Evolutionary conservation across 1,284 basidiomycete genomes (phyloP).

Genomic region (Porogramme epimiltina): DNA sequence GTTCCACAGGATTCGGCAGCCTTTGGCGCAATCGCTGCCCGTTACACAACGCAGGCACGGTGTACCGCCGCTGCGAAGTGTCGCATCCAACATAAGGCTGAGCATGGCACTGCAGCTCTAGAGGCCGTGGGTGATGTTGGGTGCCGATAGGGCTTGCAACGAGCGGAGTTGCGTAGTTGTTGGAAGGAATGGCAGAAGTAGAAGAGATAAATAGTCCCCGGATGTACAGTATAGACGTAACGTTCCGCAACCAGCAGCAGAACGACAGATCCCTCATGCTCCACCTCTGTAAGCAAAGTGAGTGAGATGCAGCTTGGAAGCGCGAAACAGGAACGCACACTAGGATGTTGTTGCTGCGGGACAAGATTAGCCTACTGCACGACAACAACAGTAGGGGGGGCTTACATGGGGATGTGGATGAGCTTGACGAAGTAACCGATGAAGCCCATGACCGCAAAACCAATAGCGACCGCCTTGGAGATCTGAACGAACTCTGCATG

Average conservation of each 20-base stretch:
- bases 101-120: too few relatives aligned
- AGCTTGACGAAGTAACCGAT: slow-evolving; percentile 96
- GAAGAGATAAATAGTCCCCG: slow-evolving; percentile 24
- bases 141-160: not conserved
- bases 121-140: too few relatives aligned
- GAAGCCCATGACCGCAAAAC: slow-evolving; percentile 98
- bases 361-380: slow-evolving; percentile 24
- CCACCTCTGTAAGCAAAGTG: slow-evolving; percentile 52
- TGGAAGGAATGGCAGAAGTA: not conserved
- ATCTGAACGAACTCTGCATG: slow-evolving; percentile 86
- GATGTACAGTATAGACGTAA: slow-evolving; percentile 24
- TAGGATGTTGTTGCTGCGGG: slow-evolving; percentile 85
- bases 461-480: slow-evolving; percentile 90
- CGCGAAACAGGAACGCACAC: slow-evolving; percentile 64
- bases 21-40: too few relatives aligned
- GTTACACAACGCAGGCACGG: too few relatives aligned
- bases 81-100: too few relatives aligned
- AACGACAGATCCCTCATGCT: slow-evolving; percentile 42
- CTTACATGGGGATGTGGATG: slow-evolving; percentile 95
- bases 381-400: slow-evolving; percentile 25
- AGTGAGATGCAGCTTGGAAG: slow-evolving; percentile 1
- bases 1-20: too few relatives aligned
- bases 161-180: not conserved
- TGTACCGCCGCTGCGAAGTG: too few relatives aligned
- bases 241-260: slow-evolving; percentile 6